These are phyloP conservation scores for Avena sativa DNA, from an alignment of 176 grass and related monocot genomes.

Conservation along the genomic window DNA sequence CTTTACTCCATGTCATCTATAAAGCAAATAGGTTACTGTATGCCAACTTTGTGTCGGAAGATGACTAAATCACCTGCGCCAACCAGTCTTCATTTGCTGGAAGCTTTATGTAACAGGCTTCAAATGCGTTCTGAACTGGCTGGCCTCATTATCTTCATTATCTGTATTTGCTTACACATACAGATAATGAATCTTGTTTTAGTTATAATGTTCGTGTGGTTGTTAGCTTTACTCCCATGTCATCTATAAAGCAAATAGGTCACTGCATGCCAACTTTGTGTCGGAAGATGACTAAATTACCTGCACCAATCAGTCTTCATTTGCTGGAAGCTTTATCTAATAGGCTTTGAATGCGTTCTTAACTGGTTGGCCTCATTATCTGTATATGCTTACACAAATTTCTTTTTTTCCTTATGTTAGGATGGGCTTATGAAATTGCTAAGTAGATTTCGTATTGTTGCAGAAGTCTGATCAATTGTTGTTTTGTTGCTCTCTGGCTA, in stretches of 20 bases:
- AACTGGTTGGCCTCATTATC: conserved; percentile 41
- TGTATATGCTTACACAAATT: neutral
- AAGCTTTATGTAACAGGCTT: conserved; percentile 38
- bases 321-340: conserved; percentile 17
- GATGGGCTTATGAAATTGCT: neutral
- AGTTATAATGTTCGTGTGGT: neutral
- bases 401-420: neutral
- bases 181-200: conserved; percentile 53
- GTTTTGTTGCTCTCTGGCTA: neutral
- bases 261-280: conserved; percentile 78
- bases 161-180: neutral
- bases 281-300: conserved; percentile 90
- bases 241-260: conserved; percentile 99
- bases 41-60: conserved; percentile 97
- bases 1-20: conserved; percentile 62
- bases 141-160: conserved; percentile 46
- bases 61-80: conserved; percentile 65
- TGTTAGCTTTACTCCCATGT: conserved; percentile 22
- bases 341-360: conserved; percentile 32
- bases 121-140: conserved; percentile 20
- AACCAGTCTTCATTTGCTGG: conserved; percentile 17
- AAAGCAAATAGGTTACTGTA: conserved; percentile 83
- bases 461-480: neutral
- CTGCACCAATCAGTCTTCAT: conserved; percentile 20
- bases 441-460: neutral